Evolutionary conservation across 306 rosid species (phyloP).

Genomic region (Sicyos baderoa): DNA sequence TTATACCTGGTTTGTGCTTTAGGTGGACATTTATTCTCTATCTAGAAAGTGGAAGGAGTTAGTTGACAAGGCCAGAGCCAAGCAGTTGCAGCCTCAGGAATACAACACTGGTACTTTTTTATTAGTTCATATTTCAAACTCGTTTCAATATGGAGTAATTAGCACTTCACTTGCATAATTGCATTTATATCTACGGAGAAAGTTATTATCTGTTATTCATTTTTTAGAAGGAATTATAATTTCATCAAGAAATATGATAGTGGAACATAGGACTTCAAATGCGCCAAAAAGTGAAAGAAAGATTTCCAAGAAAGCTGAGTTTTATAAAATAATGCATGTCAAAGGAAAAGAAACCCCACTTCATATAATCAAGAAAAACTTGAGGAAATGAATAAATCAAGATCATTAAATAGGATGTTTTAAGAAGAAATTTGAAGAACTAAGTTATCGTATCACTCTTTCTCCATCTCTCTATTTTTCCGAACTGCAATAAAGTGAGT

Average conservation of each 20-base stretch:
- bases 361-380: background rate
- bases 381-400: background rate
- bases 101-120: slow-evolving; percentile 56
- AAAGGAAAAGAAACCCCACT: background rate
- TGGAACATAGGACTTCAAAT: background rate
- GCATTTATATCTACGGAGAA: background rate
- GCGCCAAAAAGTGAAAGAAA: background rate
- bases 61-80: slow-evolving; percentile 90
- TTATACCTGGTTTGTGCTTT: slow-evolving; percentile 19
- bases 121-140: background rate
- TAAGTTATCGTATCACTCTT: background rate
- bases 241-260: background rate
- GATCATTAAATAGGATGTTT: background rate
- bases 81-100: slow-evolving; percentile 93
- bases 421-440: background rate
- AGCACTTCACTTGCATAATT: background rate
- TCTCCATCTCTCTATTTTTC: background rate
- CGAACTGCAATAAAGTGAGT: background rate
- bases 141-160: background rate
- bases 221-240: background rate
- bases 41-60: slow-evolving; percentile 96
- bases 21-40: slow-evolving; percentile 82
- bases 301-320: background rate
- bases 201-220: background rate
- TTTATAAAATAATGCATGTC: background rate